These are phyloP conservation scores for Mycena latifolia DNA, from an alignment of 768 basidiomycete species.

Conservation along the genomic window DNA sequence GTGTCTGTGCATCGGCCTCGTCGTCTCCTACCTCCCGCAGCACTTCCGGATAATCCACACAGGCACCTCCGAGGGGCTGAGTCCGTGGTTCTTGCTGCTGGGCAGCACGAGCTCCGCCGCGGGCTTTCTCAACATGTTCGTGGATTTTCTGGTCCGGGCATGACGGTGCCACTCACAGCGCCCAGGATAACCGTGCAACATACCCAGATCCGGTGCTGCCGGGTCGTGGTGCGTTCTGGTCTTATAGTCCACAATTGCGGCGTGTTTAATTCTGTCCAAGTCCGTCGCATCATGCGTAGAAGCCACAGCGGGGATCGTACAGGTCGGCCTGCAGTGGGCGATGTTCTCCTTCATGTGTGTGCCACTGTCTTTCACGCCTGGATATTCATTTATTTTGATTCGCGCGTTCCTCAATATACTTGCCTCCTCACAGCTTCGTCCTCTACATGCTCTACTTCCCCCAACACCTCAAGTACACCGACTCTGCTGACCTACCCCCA, in stretches of 20 bases:
- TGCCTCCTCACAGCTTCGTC: slow-evolving; percentile 70
- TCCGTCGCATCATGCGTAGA: slow-evolving; percentile 58
- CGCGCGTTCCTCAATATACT: not conserved
- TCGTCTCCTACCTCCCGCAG: slow-evolving; percentile 91
- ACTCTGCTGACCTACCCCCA: slow-evolving; percentile 29
- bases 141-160: not conserved
- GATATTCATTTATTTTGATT: not conserved
- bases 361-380: not conserved
- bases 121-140: slow-evolving; percentile 79
- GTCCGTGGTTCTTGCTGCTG: slow-evolving; percentile 90
- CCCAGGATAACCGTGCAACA: slow-evolving; percentile 87
- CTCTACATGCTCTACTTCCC: slow-evolving; percentile 97
- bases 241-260: not conserved
- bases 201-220: slow-evolving; percentile 85
- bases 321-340: slow-evolving; percentile 87
- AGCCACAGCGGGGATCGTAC: slow-evolving; percentile 82
- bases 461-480: slow-evolving; percentile 78
- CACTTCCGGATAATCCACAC: slow-evolving; percentile 84
- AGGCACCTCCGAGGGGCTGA: slow-evolving; percentile 89
- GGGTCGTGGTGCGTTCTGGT: slow-evolving; percentile 73
- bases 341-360: slow-evolving; percentile 88
- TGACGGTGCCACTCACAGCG: slow-evolving; percentile 34
- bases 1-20: slow-evolving; percentile 76
- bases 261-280: slow-evolving; percentile 51
- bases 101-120: slow-evolving; percentile 89